A percentile compares a stretch with the other conserved stretches of the same genome.
Evolutionary conservation across 164 flowering plant species (phyloP).

Genomic region (Nymphaea thermarum): DNA sequence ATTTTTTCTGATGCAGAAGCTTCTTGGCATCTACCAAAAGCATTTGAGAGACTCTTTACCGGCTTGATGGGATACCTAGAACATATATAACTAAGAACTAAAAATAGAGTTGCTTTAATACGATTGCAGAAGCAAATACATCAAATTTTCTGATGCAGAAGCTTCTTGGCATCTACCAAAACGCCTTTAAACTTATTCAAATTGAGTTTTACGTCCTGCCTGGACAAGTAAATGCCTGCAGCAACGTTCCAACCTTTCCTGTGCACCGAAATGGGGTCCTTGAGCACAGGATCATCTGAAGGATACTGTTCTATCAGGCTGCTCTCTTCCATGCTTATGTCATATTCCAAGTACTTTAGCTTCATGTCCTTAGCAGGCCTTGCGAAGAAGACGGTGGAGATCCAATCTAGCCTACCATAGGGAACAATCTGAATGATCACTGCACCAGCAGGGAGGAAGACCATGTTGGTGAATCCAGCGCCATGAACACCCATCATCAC

Average conservation of each 20-base stretch:
- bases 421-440: constrained; percentile 26
- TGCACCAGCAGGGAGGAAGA: constrained; percentile 19
- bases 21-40: constrained; percentile 3
- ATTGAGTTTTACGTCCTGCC: constrained; percentile 11
- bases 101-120: too few relatives aligned
- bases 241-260: constrained; percentile 4
- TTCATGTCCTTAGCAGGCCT: constrained; percentile 17
- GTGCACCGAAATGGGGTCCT: constrained; percentile 7
- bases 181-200: constrained; percentile 6
- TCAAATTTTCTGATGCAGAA: constrained; percentile 1
- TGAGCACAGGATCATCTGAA: constrained; percentile 10
- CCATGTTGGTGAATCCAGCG: constrained; percentile 27
- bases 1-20: constrained; percentile 2
- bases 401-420: constrained; percentile 14
- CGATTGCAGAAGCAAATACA: neutral
- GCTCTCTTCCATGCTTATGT: constrained; percentile 18
- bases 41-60: too few relatives aligned
- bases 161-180: constrained; percentile 4
- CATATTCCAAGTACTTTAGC: constrained; percentile 23
- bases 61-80: too few relatives aligned
- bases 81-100: too few relatives aligned
- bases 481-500: constrained; percentile 37
- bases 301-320: constrained; percentile 12
- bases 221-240: constrained; percentile 4
- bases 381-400: constrained; percentile 6